phyloP scores from a whole-genome alignment of 768 basidiomycete species.

The Boletellus ananas region DNA sequence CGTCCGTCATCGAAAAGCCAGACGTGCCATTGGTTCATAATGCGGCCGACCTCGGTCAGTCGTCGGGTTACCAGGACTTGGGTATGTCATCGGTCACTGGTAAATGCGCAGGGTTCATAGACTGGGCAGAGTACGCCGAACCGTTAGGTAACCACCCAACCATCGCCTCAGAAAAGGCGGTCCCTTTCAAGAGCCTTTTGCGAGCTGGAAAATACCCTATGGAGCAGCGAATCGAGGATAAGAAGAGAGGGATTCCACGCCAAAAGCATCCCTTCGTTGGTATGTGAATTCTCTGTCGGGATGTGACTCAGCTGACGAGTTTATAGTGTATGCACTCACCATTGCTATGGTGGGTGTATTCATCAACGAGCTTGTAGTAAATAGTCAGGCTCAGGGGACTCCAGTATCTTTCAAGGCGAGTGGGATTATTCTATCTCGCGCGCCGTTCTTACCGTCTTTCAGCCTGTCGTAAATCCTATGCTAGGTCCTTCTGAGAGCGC shows the following conservation, averaged over 20 bases:
- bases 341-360: constrained; percentile 68
- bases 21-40: constrained; percentile 45
- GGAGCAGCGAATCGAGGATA: constrained; percentile 83
- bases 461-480: constrained; percentile 87
- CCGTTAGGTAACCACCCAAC: constrained; percentile 34
- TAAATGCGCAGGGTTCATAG: neutral
- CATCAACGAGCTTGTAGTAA: constrained; percentile 82
- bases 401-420: constrained; percentile 81
- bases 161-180: constrained; percentile 37
- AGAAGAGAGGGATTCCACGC: constrained; percentile 78
- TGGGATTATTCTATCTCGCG: neutral
- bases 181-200: constrained; percentile 42
- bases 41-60: constrained; percentile 39
- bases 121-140: constrained; percentile 59
- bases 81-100: constrained; percentile 33
- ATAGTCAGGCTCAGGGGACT: constrained; percentile 70
- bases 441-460: constrained; percentile 9
- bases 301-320: constrained; percentile 1
- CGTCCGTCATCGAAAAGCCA: constrained; percentile 17
- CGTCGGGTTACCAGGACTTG: constrained; percentile 48
- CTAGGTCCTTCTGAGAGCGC: constrained; percentile 84
- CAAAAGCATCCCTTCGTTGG: constrained; percentile 79
- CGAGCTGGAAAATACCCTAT: constrained; percentile 53
- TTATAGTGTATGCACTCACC: constrained; percentile 60
- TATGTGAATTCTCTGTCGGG: constrained; percentile 31